A percentile compares a stretch with the other conserved stretches of the same genome.
phyloP scores from a whole-genome alignment of 106 monocot genomes.

The Chionographis japonica region DNA sequence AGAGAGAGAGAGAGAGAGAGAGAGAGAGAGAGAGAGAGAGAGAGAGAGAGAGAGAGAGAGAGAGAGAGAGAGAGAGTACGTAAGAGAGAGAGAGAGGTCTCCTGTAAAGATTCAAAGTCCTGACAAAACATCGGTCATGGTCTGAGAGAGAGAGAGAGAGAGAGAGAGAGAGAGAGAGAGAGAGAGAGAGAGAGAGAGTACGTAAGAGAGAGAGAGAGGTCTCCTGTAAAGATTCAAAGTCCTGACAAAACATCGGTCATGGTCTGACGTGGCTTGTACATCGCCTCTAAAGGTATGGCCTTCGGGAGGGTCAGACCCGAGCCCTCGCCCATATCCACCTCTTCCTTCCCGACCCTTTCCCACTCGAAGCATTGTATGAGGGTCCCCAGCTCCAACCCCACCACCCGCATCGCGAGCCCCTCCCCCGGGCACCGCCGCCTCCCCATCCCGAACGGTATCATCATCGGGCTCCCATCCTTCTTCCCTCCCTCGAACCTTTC shows the following conservation, averaged over 20 bases:
- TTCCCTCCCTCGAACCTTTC: constrained; percentile 19
- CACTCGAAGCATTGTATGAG: constrained; percentile 52
- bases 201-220: no score
- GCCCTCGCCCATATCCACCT: constrained; percentile 32
- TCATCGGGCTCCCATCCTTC: background rate
- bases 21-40: no score
- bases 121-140: no score
- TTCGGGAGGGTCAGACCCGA: constrained; percentile 27
- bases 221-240: background rate
- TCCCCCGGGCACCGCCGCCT: constrained; percentile 45
- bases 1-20: no score
- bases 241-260: constrained; percentile 14
- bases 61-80: no score
- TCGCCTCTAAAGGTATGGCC: constrained; percentile 23
- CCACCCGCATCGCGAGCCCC: constrained; percentile 11
- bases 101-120: no score
- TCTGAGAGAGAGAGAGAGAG: no score
- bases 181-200: no score
- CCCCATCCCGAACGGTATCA: constrained; percentile 35
- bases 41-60: no score
- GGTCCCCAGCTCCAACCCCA: constrained; percentile 24
- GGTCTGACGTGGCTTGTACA: constrained; percentile 12
- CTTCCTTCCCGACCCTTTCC: constrained; percentile 12
- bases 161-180: no score
- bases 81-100: no score